Base-by-base conservation (phyloP, 768 basidiomycete species). In the Suillus lakei region DNA sequence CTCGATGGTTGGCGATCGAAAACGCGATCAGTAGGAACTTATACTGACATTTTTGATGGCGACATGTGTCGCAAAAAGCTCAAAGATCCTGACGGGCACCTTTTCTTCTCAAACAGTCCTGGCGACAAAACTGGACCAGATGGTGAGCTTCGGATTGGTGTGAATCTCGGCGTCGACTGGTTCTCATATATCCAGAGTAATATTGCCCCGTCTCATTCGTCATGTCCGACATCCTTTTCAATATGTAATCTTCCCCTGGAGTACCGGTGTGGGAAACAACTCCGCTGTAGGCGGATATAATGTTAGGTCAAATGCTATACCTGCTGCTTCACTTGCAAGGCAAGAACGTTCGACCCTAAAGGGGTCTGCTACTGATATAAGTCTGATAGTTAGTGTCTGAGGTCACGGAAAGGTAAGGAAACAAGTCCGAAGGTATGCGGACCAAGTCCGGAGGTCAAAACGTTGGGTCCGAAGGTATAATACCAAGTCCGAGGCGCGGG, bases 131-230 rank as follows among this genome's bases (percentile, higher is more conserved):
- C 58, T 15, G 41, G 66, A 38, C 60, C 66, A 21, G 63, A 66
- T 15, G 75, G 73, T 0, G 75, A 79, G 59, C 69, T 78, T 1
- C 70, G 72, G 0, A 73, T 79, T 63, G 76, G 74, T 0, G 55
- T 79, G 0, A 72, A 72, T 0, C 60, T 74, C n/a, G 77, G 77
- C 0, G 64, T 76, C 7, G 77, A 79, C 51, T 80, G 77, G 78
- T 78, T 80, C 62, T 79, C 77, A 0, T 78, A 80, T 55, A 65
- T 79, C 0, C 71, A 71, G 1, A 77, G 77, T 64, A 72, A 73
- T 13, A 78, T 79, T 53, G 69, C 77, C 1, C 76, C 79, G 2
- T 80, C 77, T 0, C 77, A 81, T 56, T 69, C 77, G 0, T 80
- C 75, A 18, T 71, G 74, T 50, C 78, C 77, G 0, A 77, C 76